Conservation (phyloP, 2,329 filamentous ascomycete species). For the Colletotrichum melonis region DNA sequence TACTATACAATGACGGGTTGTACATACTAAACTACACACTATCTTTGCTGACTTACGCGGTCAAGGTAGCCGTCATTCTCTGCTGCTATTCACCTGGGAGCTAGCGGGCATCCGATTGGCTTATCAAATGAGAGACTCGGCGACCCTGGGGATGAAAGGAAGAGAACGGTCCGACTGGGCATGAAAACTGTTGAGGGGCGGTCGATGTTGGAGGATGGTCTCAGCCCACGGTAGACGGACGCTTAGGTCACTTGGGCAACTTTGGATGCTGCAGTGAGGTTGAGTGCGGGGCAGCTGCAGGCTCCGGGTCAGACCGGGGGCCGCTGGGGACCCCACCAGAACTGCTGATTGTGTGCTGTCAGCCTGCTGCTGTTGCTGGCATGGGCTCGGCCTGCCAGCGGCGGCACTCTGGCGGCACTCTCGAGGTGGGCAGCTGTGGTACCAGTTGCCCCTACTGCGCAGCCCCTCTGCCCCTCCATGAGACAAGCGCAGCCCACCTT, state of each 20-base stretch:
- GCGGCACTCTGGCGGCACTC: background rate
- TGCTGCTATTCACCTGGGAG: background rate
- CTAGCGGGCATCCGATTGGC: conserved; percentile 6
- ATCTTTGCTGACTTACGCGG: background rate
- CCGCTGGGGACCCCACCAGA: conserved; percentile 23
- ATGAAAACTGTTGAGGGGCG: conserved; percentile 33
- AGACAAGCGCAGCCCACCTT: conserved; percentile 31
- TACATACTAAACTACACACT: background rate
- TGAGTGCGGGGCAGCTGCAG: conserved; percentile 34
- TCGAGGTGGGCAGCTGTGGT: background rate
- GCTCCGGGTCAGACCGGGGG: conserved; percentile 25
- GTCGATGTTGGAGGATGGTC: conserved; percentile 33
- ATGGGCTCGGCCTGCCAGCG: background rate
- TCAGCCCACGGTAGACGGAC: conserved; percentile 19
- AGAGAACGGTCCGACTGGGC: conserved; percentile 13
- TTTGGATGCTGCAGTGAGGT: conserved; percentile 6
- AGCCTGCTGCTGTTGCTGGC: conserved; percentile 4
- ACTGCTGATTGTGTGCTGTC: conserved; percentile 28
- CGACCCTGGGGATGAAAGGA: conserved; percentile 7
- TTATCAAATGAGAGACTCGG: conserved; percentile 4
- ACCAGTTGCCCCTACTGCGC: conserved; percentile 4
- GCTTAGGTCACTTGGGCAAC: conserved; percentile 8
- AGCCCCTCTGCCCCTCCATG: conserved; percentile 33
- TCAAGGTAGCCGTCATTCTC: background rate
- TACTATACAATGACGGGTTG: background rate